Conservation (phyloP, 148 eudicot genomes). For the Persicaria tinctoria region DNA sequence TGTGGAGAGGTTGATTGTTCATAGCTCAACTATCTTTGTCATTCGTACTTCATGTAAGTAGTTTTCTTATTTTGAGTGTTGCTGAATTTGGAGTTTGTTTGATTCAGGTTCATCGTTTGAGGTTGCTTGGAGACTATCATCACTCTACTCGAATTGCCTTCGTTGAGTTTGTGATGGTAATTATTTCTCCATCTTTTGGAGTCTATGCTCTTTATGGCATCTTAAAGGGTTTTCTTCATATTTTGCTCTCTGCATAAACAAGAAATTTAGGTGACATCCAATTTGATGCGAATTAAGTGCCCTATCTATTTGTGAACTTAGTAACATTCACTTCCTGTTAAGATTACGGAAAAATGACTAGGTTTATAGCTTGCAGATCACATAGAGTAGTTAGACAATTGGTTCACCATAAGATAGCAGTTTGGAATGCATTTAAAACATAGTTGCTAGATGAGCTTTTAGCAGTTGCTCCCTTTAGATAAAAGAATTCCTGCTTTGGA, state of each 20-base stretch:
- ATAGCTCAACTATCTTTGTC: neutral
- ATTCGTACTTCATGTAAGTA: neutral
- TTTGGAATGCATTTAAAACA: neutral
- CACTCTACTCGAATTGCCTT: conserved; percentile 93
- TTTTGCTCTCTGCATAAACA: neutral
- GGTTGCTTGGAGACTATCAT: conserved; percentile 94
- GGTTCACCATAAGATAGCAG: neutral
- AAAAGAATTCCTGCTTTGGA: neutral
- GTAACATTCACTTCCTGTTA: neutral
- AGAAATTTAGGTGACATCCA: neutral
- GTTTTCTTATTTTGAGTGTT: neutral
- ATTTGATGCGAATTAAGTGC: neutral
- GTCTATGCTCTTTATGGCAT: neutral
- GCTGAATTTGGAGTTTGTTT: conserved; percentile 2
- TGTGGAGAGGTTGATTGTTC: conserved; percentile 66
- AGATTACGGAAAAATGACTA: neutral
- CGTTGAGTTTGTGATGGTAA: conserved; percentile 90
- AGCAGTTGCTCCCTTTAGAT: neutral
- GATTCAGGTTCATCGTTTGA: conserved; percentile 62
- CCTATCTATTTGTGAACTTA: neutral
- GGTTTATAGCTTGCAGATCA: neutral
- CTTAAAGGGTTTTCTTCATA: neutral
- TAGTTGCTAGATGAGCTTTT: neutral
- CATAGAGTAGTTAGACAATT: neutral
- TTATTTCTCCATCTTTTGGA: neutral